Percentiles rank a stretch among this genome's conserved stretches.
phyloP scores from a whole-genome alignment of 176 grass and related monocot genomes.

The Hyparrhenia diplandra region DNA sequence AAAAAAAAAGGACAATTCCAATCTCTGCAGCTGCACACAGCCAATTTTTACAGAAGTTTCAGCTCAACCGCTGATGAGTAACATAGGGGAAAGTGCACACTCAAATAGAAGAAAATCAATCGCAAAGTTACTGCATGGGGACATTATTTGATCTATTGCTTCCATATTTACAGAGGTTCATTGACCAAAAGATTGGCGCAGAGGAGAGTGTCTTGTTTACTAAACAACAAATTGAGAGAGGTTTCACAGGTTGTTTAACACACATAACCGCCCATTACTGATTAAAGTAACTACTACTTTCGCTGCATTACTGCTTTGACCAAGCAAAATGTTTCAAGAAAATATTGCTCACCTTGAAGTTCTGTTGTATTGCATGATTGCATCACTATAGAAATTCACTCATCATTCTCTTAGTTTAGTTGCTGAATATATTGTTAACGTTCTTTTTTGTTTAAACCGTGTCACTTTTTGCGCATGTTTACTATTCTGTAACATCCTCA shows the following conservation, averaged over 20 bases:
- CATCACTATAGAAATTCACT: not conserved
- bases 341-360: not conserved
- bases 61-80: not conserved
- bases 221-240: conserved; percentile 45
- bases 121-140: not conserved
- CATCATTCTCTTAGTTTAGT: not conserved
- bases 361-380: not conserved
- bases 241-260: conserved; percentile 47
- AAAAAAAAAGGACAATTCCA: not conserved
- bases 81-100: not conserved
- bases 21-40: not conserved
- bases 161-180: conserved; percentile 39
- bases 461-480: not conserved
- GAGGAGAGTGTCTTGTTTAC: conserved; percentile 27
- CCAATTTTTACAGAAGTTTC: not conserved
- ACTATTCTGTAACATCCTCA: conserved; percentile 1
- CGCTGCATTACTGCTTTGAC: not conserved
- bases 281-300: not conserved
- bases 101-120: too few relatives aligned
- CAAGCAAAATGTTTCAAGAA: not conserved
- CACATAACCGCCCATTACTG: not conserved
- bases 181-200: conserved; percentile 42
- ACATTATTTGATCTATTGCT: not conserved
- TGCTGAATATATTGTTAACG: not conserved
- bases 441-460: not conserved